Conservation (phyloP, 768 basidiomycete genomes). For the Macrocybe gigantea region DNA sequence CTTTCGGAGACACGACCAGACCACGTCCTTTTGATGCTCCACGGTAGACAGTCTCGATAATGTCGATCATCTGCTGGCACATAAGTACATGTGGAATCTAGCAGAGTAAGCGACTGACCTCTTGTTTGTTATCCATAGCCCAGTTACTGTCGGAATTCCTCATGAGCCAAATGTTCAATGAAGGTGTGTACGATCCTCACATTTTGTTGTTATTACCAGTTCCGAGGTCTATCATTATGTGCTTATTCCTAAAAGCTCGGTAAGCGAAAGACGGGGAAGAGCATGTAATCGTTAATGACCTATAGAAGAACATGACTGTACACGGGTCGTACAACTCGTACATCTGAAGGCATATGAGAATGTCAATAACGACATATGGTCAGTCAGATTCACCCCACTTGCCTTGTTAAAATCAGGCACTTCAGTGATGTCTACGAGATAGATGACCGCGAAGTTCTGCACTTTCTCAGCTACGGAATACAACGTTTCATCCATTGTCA, state of each 20-base stretch:
- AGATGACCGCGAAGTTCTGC: slow-evolving; percentile 98
- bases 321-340: slow-evolving; percentile 97
- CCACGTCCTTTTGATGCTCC: slow-evolving; percentile 97
- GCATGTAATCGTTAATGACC: slow-evolving; percentile 37
- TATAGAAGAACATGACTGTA: slow-evolving; percentile 98
- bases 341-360: slow-evolving; percentile 53
- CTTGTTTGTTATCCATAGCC: slow-evolving; percentile 99
- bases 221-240: slow-evolving; percentile 99
- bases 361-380: not conserved
- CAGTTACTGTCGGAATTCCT: slow-evolving; percentile 64
- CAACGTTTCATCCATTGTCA: slow-evolving; percentile 98
- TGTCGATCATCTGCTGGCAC: slow-evolving; percentile 77
- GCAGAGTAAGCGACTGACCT: slow-evolving; percentile 41
- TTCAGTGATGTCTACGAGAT: slow-evolving; percentile 90
- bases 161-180: slow-evolving; percentile 5
- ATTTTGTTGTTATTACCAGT: slow-evolving; percentile 99
- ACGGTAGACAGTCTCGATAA: slow-evolving; percentile 96
- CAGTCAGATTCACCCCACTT: slow-evolving; percentile 11
- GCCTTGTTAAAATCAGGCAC: slow-evolving; percentile 99
- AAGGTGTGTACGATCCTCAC: slow-evolving; percentile 39
- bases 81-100: slow-evolving; percentile 2
- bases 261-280: not conserved
- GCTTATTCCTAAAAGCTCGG: slow-evolving; percentile 69
- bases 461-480: slow-evolving; percentile 92
- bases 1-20: slow-evolving; percentile 95